Percentiles rank a stretch among this genome's conserved stretches.
These are phyloP conservation scores for Gynandropsis gynandra DNA, from an alignment of 345 rosid species.

Conservation along the genomic window DNA sequence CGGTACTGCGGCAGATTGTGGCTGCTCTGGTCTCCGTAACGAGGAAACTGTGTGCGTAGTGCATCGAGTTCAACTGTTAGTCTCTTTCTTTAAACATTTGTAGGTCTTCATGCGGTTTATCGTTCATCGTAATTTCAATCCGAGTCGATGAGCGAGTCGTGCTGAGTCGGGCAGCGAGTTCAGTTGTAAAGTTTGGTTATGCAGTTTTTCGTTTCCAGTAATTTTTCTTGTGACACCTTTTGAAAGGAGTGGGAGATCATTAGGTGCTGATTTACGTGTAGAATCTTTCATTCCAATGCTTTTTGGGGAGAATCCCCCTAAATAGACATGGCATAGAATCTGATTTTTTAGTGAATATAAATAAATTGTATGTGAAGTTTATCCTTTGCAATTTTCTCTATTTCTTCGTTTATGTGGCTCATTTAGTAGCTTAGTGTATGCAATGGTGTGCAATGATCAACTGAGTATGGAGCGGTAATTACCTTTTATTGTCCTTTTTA, in stretches of 20 bases:
- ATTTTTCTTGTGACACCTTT: neutral
- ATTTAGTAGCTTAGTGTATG: too few relatives aligned
- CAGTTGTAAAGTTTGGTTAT: slow-evolving; percentile 4
- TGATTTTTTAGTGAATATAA: neutral
- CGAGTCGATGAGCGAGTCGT: neutral
- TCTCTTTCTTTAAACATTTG: too few relatives aligned
- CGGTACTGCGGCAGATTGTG: slow-evolving; percentile 5
- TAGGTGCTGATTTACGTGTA: neutral
- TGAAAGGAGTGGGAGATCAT: neutral
- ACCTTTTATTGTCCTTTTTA: neutral
- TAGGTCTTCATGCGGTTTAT: too few relatives aligned
- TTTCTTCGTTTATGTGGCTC: too few relatives aligned
- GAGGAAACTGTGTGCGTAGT: too few relatives aligned
- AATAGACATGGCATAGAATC: neutral
- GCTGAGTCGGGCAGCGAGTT: neutral
- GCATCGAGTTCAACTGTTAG: too few relatives aligned
- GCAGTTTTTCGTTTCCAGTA: neutral
- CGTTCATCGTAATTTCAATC: too few relatives aligned
- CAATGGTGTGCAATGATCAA: too few relatives aligned
- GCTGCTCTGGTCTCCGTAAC: slow-evolving; percentile 2
- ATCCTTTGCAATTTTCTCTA: neutral
- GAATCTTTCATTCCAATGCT: neutral
- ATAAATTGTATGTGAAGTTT: neutral
- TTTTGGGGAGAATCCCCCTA: neutral
- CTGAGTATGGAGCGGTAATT: too few relatives aligned